Base-by-base conservation (phyloP, 2,329 filamentous ascomycete genomes). In the Xylariaceae sp. region DNA sequence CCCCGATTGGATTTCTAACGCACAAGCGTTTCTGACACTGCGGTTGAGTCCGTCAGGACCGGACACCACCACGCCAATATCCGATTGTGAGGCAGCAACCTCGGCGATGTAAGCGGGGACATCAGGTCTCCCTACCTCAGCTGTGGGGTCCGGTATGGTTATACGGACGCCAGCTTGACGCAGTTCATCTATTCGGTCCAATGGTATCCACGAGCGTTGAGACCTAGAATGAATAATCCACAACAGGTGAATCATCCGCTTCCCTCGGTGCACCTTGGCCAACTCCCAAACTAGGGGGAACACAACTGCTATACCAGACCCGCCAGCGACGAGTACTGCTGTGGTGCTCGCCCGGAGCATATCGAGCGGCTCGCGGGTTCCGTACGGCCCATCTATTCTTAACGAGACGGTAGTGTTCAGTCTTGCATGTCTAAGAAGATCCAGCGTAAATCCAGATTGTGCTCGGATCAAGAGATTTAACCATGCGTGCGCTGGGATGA, bases 361-460 rank as follows among this genome's bases (percentile, higher is more conserved):
- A 15, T 79, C 69, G 13, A 84, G 71, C 0, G 83, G 80, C 59
- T 82, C 78, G 0, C 74, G 71, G 8, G 81, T 84, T 32, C 85
- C 85, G 61, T 88, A 87, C 0, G 85, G 85, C 0, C 85, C 85
- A 59, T 88, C 84, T n/a, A 88, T 67, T 6, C 80, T 75, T 20
- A 86, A 73, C 1, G 64, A 60, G 0, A 80, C 72, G 2, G 73
- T 72, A 5, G 72, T 60, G 52, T 80, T 73, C 0, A 67, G 61
- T 7, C 70, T 71, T 2, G 83, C 82, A 60, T 83, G 73, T 26
- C 71, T 63, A 1, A 87, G 73, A 7, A 88, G 75, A 44, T 77
- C 76, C 3, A 71, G 70, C 0, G 84, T 83, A 69, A 88, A 88
- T 10, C 85, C 84, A 37, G 77, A 69, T 58, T 83, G 80, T 4